A percentile compares a stretch with the other conserved stretches of the same genome.
phyloP scores from a whole-genome alignment of 306 rosid genomes.

The Luffa aegyptiaca region DNA sequence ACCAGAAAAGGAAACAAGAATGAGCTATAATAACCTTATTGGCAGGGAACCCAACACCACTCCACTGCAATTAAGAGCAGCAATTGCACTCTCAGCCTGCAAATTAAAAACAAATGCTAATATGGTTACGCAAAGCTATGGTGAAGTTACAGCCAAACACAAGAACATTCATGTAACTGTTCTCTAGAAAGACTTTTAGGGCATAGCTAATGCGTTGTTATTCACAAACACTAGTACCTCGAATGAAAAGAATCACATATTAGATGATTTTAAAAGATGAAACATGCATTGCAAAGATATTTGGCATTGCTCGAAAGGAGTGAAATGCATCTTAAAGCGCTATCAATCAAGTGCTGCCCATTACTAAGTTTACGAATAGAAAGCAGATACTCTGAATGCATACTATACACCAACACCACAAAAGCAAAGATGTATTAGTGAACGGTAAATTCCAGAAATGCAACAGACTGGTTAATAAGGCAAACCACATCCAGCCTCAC shows the following conservation, averaged over 20 bases:
- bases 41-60: conserved; percentile 90
- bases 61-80: conserved; percentile 95
- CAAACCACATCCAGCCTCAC: neutral
- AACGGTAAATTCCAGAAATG: neutral
- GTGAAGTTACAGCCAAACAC: neutral
- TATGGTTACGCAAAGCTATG: neutral
- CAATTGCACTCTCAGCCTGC: conserved; percentile 98
- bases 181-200: neutral
- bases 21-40: conserved; percentile 47
- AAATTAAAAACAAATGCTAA: neutral
- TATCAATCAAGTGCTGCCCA: neutral
- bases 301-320: neutral
- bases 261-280: neutral
- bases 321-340: neutral
- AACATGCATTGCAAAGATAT: neutral
- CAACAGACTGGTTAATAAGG: neutral
- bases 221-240: neutral
- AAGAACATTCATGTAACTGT: neutral
- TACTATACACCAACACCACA: neutral
- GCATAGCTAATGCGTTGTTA: neutral
- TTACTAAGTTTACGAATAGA: neutral
- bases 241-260: neutral
- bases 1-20: neutral
- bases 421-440: neutral
- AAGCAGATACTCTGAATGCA: neutral